These are phyloP conservation scores for Aspergillus fischeri DNA, from an alignment of 2,329 filamentous ascomycete genomes.

Conservation along the genomic window DNA sequence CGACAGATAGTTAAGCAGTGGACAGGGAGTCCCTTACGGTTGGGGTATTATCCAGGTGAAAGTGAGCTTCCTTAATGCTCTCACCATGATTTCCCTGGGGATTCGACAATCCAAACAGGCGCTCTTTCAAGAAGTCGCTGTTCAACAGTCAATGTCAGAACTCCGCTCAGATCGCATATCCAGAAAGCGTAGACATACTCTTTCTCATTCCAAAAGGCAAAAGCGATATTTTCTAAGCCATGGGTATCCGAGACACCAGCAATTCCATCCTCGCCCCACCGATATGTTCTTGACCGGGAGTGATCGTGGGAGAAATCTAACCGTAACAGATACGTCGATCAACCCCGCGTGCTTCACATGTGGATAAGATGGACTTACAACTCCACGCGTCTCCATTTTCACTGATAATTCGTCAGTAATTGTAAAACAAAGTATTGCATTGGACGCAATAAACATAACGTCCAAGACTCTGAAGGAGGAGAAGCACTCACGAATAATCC, in stretches of 20 bases:
- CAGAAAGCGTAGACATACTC: conserved; percentile 58
- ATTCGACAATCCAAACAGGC: conserved; percentile 91
- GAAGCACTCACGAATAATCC: conserved; percentile 69
- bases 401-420: conserved; percentile 36
- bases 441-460: neutral
- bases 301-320: conserved; percentile 91
- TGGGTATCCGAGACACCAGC: conserved; percentile 93
- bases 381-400: conserved; percentile 92
- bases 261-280: conserved; percentile 97
- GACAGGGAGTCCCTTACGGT: conserved; percentile 42
- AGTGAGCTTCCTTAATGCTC: conserved; percentile 94
- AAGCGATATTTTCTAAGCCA: conserved; percentile 85
- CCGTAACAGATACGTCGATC: neutral
- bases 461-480: neutral
- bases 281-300: conserved; percentile 79
- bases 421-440: conserved; percentile 1
- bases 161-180: neutral
- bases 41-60: conserved; percentile 92
- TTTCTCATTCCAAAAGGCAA: conserved; percentile 96
- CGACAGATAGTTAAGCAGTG: neutral
- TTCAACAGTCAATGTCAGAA: conserved; percentile 4
- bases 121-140: conserved; percentile 89
- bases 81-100: conserved; percentile 97
- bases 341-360: conserved; percentile 7
- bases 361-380: conserved; percentile 55